phyloP scores from a whole-genome alignment of 192 early-diverging fungal genomes.

The Coemansia sp. region DNA sequence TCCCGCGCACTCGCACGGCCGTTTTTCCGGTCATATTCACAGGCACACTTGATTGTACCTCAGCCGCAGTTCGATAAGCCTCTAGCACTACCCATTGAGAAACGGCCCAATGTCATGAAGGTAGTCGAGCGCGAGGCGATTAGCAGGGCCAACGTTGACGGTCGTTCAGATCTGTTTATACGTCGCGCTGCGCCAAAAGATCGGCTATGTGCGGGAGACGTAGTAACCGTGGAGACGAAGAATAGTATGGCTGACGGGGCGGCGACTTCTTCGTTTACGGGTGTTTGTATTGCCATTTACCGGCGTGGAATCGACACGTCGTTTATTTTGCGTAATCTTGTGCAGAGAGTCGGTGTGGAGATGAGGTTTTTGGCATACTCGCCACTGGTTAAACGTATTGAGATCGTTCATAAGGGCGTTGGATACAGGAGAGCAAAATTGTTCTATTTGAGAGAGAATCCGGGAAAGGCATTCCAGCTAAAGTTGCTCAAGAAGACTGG shows the following conservation, averaged over 20 bases:
- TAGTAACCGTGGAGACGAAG: slow-evolving; percentile 69
- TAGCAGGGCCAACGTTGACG: slow-evolving; percentile 59
- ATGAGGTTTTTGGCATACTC: slow-evolving; percentile 75
- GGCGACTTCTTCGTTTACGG: slow-evolving; percentile 66
- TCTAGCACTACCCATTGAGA: slow-evolving; percentile 33
- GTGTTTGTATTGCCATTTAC: slow-evolving; percentile 73
- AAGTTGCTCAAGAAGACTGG: slow-evolving; percentile 45
- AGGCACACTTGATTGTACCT: slow-evolving; percentile 42
- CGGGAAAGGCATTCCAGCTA: slow-evolving; percentile 71
- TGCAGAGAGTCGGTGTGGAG: slow-evolving; percentile 77
- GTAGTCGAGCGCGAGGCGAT: slow-evolving; percentile 66
- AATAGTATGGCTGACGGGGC: slow-evolving; percentile 59
- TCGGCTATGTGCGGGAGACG: slow-evolving; percentile 61
- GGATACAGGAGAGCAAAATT: slow-evolving; percentile 74
- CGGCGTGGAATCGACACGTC: slow-evolving; percentile 74
- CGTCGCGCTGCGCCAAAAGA: slow-evolving; percentile 61
- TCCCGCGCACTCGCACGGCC: not conserved
- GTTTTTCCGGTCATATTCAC: not conserved
- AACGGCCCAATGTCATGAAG: slow-evolving; percentile 66
- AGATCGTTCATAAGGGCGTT: slow-evolving; percentile 64
- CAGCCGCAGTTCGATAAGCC: slow-evolving; percentile 56
- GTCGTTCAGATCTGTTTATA: slow-evolving; percentile 65
- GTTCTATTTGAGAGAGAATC: slow-evolving; percentile 77
- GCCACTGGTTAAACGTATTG: slow-evolving; percentile 74
- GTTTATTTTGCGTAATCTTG: slow-evolving; percentile 78